phyloP scores from a whole-genome alignment of 2,329 filamentous ascomycete genomes.

The Penicillium olsonii region DNA sequence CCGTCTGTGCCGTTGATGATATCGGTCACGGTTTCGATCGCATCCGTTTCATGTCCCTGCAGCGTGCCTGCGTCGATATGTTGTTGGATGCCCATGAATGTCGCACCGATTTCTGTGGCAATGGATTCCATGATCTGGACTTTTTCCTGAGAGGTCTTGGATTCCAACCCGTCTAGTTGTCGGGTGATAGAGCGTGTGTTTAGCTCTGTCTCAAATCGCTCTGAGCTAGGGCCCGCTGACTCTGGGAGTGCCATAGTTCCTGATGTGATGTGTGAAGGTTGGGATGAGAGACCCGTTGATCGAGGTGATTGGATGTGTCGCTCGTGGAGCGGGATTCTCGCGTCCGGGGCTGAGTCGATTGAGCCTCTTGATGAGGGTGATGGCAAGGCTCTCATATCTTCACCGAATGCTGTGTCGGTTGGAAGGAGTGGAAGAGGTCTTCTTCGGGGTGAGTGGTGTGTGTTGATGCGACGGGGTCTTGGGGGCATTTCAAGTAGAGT shows the following conservation, averaged over 20 bases:
- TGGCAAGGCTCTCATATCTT: background rate
- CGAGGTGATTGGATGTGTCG: background rate
- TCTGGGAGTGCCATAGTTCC: no score
- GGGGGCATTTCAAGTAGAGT: background rate
- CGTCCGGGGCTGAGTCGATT: background rate
- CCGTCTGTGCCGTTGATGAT: conserved; percentile 26
- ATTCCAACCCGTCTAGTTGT: conserved; percentile 25
- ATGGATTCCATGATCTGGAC: conserved; percentile 26
- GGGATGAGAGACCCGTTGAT: background rate
- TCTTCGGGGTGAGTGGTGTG: background rate
- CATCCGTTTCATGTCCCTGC: conserved; percentile 19
- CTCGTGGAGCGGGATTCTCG: background rate
- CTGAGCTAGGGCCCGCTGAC: no score
- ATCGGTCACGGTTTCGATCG: conserved; percentile 30
- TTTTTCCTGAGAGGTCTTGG: conserved; percentile 22
- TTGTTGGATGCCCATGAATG: conserved; percentile 31
- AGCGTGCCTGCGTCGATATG: conserved; percentile 29
- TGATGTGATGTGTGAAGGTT: background rate
- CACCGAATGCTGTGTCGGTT: background rate
- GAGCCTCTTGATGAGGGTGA: background rate
- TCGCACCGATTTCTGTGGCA: conserved; percentile 32
- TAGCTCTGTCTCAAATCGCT: background rate
- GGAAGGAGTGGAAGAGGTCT: background rate
- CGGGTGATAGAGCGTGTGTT: conserved; percentile 19
- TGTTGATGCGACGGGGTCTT: no score